Base-by-base conservation (phyloP, 345 rosid genomes). In the Carallia pectinifolia region DNA sequence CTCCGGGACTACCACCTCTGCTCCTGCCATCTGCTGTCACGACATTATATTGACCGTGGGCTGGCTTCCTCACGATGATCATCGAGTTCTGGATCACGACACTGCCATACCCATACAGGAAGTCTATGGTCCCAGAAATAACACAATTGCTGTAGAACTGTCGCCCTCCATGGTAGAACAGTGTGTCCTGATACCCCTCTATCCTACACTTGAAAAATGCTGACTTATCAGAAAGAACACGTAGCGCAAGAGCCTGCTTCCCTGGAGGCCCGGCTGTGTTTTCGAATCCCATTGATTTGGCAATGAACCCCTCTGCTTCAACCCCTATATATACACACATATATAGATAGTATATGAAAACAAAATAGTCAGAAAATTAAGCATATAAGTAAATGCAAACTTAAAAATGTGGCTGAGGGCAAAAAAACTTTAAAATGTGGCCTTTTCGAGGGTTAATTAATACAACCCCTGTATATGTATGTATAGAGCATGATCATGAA, bases 1-100 rank as follows among this genome's bases (percentile, higher is more conserved):
- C 89, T 4, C 68, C 65, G 4, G 60, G n/a, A 76, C 84, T 60
- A 40, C 79, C 78, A 3, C 0, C 64, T 47, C 66, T 64, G 39
- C 64, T 56, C 34, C 82, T 80, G 6, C 90, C 93, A 1, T 85
- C 87, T 9, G 94, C 93, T 1, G 93, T 87, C 52, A 93, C 77
- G 4, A 88, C 81, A 85, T 89, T 90, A 74, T 40, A 34, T 50
- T 86, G 91, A 58, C 73, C 76, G 0, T 72, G 64, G 5, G 62
- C 68, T 7, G 81, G 77, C 67, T 6, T 72, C 64, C 77, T 59
- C 62, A 69, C 77, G 7, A 72, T 61, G 71, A 77, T 77, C 63
- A 69, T 10, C 10, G 74, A 63, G 68, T 78, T 73, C 52, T 77
- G 81, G 29, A 77, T 64, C 34, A 77, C 70, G 9, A 52, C 74